These are phyloP conservation scores for Ophiostoma sp. DNA, from an alignment of 2,329 filamentous ascomycete species.

Conservation along the genomic window DNA sequence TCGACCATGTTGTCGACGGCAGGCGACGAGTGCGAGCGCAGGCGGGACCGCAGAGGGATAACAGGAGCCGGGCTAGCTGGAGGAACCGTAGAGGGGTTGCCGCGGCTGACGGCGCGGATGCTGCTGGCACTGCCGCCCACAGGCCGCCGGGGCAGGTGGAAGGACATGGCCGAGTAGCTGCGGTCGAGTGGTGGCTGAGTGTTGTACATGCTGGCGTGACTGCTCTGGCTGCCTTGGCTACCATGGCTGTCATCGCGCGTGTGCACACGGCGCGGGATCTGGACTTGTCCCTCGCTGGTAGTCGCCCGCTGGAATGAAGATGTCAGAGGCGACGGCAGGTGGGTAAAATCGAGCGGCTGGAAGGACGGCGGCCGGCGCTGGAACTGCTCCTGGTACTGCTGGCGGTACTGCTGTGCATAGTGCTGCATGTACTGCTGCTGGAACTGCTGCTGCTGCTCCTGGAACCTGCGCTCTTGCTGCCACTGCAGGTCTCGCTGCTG, in stretches of 20 bases:
- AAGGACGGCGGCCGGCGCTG: constrained; percentile 40
- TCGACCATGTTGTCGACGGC: constrained; percentile 50
- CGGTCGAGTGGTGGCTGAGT: constrained; percentile 34
- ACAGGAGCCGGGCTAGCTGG: neutral
- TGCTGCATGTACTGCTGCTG: constrained; percentile 25
- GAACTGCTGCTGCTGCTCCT: constrained; percentile 23
- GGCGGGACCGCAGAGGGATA: constrained; percentile 44
- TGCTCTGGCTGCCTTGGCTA: constrained; percentile 31
- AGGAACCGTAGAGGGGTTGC: neutral
- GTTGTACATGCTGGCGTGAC: constrained; percentile 32
- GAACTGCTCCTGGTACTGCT: constrained; percentile 25
- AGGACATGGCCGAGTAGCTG: constrained; percentile 50
- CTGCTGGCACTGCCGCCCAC: constrained; percentile 25
- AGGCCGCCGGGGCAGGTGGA: constrained; percentile 50
- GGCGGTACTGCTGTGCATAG: constrained; percentile 20
- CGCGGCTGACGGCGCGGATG: constrained; percentile 1
- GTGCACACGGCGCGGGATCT: constrained; percentile 40
- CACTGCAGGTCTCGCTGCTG: constrained; percentile 13
- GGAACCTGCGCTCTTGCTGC: neutral
- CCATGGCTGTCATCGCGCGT: constrained; percentile 31
- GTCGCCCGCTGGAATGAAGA: constrained; percentile 44
- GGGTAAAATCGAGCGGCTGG: constrained; percentile 51
- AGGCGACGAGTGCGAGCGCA: constrained; percentile 43
- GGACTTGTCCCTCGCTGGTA: constrained; percentile 23
- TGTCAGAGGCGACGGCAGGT: constrained; percentile 50